Evolutionary conservation across 2,329 filamentous ascomycete species (phyloP), one percentile per base, ranked within the genome.

Genomic region (Fusarium miscanthi): DNA sequence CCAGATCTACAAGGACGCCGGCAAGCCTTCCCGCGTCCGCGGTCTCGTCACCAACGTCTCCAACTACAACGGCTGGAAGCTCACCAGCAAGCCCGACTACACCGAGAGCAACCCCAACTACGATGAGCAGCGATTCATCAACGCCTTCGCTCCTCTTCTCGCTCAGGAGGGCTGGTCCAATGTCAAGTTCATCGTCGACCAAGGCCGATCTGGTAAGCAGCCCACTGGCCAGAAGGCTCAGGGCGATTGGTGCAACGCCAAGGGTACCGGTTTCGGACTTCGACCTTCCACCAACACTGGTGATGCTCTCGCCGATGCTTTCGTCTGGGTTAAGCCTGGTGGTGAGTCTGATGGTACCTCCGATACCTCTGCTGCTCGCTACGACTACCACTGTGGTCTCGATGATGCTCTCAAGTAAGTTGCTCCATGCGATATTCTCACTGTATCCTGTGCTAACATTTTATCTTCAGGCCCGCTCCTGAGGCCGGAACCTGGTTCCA

Each of bases 311-410:
- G 84, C 87, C 38, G 91, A 93, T 78, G 89, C 90, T 43, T 90
- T 92, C 72, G 90, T 92, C 63, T 92, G 91, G 91, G 83, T 92
- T 74, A 93, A 92, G 86, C 91, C 91, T 8, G 91, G 91, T 71
- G 86, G 86, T 68, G 86, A 88, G 78, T 92, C 83, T 48, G 85
- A 87, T 70, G 85, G 84, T 70, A 86, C 85, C 41, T 86, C 84
- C 40, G 80, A 88, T 75, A 83, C 81, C 42, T 81, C 75, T 38
- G 84, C 88, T 14, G 71, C 81, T 25, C 85, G 78, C 46, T 80
- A 80, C 37, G 78, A 80, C 64, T 74, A 74, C 67, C 73, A 75
- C 80, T 91, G 89, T 69, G 88, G 89, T 33, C 81, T 83, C 13
- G 70, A 80, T 3, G 85, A 87, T 73, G 82, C 90, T 4, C 82